phyloP scores from a whole-genome alignment of 306 rosid species.

The Arachis hypogaea region DNA sequence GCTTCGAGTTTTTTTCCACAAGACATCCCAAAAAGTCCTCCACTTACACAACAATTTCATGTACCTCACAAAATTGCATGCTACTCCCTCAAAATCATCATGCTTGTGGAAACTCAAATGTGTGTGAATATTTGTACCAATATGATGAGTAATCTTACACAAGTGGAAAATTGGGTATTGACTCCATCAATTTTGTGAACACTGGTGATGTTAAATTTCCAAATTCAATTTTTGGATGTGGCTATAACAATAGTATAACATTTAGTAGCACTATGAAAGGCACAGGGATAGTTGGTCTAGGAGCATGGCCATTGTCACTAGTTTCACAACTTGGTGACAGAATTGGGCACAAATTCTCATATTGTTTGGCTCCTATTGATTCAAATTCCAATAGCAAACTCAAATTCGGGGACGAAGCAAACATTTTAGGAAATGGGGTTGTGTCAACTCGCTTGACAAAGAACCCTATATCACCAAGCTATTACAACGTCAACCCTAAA shows the following conservation, averaged over 20 bases:
- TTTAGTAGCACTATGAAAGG: fast-evolving
- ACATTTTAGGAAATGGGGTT: background rate
- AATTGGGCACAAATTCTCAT: slow-evolving; percentile 39
- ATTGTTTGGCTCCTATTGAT: slow-evolving; percentile 25
- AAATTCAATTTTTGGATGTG: slow-evolving; percentile 31
- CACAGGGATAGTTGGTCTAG: slow-evolving; percentile 41
- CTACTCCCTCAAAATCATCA: background rate
- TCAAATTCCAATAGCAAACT: slow-evolving; percentile 26
- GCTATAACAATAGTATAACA: background rate
- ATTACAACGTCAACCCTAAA: slow-evolving; percentile 36
- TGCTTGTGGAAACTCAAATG: background rate
- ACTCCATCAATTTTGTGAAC: slow-evolving; percentile 18
- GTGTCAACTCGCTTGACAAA: slow-evolving; percentile 25
- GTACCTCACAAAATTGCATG: background rate
- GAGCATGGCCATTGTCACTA: slow-evolving; percentile 32
- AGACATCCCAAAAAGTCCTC: slow-evolving; percentile 18
- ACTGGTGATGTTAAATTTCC: background rate
- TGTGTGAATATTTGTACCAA: background rate
- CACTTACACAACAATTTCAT: background rate
- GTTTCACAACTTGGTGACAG: slow-evolving; percentile 37
- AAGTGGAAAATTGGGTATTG: background rate
- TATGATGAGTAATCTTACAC: slow-evolving; percentile 31
- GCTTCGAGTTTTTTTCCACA: background rate
- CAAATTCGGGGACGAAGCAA: slow-evolving; percentile 30
- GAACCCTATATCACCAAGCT: background rate